These are phyloP conservation scores for Sordaria brevicollis DNA, from an alignment of 495 filamentous ascomycete genomes.

Conservation along the genomic window DNA sequence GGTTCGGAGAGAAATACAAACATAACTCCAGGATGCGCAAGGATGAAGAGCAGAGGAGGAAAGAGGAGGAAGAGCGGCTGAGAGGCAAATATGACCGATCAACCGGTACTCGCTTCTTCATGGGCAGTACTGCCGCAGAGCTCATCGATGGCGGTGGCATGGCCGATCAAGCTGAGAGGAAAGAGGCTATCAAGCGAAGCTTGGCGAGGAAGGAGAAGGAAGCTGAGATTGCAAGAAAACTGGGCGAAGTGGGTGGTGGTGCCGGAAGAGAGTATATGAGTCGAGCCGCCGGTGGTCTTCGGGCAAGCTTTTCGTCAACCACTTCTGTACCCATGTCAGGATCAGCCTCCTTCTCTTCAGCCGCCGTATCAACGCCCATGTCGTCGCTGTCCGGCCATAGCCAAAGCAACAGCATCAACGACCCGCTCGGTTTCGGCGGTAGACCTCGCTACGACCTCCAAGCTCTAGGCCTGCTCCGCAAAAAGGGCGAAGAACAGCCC, in stretches of 20 bases:
- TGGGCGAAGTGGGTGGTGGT: slow-evolving; percentile 51
- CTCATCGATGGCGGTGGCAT: slow-evolving; percentile 59
- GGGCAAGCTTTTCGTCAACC: slow-evolving; percentile 9
- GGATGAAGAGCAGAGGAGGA: slow-evolving; percentile 8
- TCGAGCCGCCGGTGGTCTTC: slow-evolving; percentile 3
- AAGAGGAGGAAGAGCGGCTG: slow-evolving; percentile 13
- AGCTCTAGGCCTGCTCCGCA: slow-evolving; percentile 46
- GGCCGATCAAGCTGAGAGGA: slow-evolving; percentile 41
- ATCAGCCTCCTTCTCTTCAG: not conserved
- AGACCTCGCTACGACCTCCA: slow-evolving; percentile 28
- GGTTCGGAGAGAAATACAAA: slow-evolving; percentile 30
- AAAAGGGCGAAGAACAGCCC: slow-evolving; percentile 35
- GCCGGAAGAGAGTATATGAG: slow-evolving; percentile 71
- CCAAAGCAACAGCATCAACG: not conserved
- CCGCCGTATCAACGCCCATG: not conserved
- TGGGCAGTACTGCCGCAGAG: slow-evolving; percentile 42
- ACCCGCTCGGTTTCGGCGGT: not conserved
- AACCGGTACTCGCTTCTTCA: slow-evolving; percentile 49
- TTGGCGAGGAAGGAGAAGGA: slow-evolving; percentile 69
- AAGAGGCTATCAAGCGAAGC: slow-evolving; percentile 57
- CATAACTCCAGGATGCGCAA: slow-evolving; percentile 16
- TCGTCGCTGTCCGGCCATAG: slow-evolving; percentile 5
- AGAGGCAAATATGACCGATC: slow-evolving; percentile 44
- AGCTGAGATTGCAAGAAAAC: slow-evolving; percentile 62
- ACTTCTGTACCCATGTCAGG: slow-evolving; percentile 1